phyloP scores from a whole-genome alignment of 768 basidiomycete genomes.

The Wakefieldia striispora region DNA sequence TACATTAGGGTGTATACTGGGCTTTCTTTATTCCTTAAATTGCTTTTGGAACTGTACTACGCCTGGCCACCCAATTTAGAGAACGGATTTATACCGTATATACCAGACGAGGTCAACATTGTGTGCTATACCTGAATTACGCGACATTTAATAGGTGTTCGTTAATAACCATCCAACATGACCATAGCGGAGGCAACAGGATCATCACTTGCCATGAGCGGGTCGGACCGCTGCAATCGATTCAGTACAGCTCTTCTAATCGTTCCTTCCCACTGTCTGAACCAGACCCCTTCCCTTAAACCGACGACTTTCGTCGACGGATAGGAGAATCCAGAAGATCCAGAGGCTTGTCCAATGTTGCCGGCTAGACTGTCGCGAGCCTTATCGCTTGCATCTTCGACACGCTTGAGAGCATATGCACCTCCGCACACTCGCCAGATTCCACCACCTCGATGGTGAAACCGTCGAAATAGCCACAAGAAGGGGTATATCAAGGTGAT shows the following conservation, averaged over 20 bases:
- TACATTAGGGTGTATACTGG: background rate
- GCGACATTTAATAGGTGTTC: background rate
- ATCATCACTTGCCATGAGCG: constrained; percentile 33
- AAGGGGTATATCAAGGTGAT: constrained; percentile 74
- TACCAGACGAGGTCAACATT: background rate
- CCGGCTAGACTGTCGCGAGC: background rate
- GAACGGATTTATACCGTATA: constrained; percentile 7
- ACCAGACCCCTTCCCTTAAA: constrained; percentile 74
- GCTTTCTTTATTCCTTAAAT: constrained; percentile 23
- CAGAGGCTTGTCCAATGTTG: constrained; percentile 10
- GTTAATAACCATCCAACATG: constrained; percentile 27
- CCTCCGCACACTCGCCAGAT: constrained; percentile 75
- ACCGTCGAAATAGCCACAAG: constrained; percentile 77
- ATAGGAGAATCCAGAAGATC: constrained; percentile 30
- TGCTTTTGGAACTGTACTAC: constrained; percentile 10
- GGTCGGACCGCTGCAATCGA: constrained; percentile 36
- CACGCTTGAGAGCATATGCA: constrained; percentile 67
- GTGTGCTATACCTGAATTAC: background rate
- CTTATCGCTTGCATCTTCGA: constrained; percentile 9
- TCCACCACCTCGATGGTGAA: constrained; percentile 66
- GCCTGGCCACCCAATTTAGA: constrained; percentile 1
- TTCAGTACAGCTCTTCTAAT: constrained; percentile 58
- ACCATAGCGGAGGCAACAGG: constrained; percentile 8
- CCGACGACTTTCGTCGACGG: constrained; percentile 47
- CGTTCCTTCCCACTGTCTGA: constrained; percentile 68